Evolutionary conservation across 768 basidiomycete species (phyloP).

Genomic region (Lentinus brumalis): DNA sequence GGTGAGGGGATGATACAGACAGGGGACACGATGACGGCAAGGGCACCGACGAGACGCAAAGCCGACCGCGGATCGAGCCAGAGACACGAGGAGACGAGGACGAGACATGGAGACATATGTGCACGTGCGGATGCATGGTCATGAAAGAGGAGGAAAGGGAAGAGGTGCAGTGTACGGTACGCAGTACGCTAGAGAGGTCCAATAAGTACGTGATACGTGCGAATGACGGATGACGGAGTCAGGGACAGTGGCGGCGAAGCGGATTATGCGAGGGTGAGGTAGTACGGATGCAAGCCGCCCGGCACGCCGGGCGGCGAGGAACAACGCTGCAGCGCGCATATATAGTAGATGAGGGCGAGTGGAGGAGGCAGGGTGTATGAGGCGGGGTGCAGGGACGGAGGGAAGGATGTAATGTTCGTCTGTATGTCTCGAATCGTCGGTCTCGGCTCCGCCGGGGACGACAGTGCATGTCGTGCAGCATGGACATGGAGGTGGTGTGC

Average conservation of each 20-base stretch:
- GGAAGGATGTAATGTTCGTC: conserved; percentile 15
- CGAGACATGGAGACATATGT: conserved; percentile 8
- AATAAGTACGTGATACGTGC: not conserved
- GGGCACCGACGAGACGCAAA: conserved; percentile 9
- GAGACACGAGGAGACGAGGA: conserved; percentile 7
- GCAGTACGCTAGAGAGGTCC: conserved; percentile 16
- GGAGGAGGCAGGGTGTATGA: conserved; percentile 1
- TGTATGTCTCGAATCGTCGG: conserved; percentile 20
- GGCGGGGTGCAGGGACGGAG: not conserved
- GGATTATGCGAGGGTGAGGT: conserved; percentile 15
- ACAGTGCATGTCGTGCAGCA: conserved; percentile 14
- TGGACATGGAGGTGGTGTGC: conserved; percentile 5
- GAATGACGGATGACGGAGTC: not conserved
- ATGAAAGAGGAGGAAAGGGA: not conserved
- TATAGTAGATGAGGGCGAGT: conserved; percentile 9
- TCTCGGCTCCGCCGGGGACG: conserved; percentile 18
- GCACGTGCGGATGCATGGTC: not conserved
- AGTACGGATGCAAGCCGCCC: conserved; percentile 1
- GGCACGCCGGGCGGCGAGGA: conserved; percentile 17
- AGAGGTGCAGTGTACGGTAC: not conserved
- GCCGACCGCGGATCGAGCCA: conserved; percentile 3
- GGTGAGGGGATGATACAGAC: conserved; percentile 17
- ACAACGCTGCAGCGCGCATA: conserved; percentile 18
- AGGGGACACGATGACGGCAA: not conserved
- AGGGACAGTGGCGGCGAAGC: not conserved